A percentile compares a stretch with the other conserved stretches of the same genome.
Conservation (phyloP, 768 basidiomycete genomes). For the Leccinum uliginosum region DNA sequence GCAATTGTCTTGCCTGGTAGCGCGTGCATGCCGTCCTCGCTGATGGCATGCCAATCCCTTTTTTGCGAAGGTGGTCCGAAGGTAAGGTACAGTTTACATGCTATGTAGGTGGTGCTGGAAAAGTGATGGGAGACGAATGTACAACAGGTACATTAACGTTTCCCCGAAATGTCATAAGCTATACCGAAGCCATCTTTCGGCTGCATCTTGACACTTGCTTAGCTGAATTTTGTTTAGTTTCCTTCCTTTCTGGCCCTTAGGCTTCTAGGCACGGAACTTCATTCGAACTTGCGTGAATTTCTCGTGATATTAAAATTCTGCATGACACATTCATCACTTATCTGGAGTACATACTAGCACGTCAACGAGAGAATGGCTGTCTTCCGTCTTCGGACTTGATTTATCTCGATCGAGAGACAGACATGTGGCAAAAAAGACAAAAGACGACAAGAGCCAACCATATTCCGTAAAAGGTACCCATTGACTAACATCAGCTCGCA, state of each 20-base stretch:
- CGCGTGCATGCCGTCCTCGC: constrained; percentile 3
- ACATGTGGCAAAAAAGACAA: neutral
- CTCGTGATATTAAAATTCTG: neutral
- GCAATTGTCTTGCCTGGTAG: constrained; percentile 1
- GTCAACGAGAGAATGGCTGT: neutral
- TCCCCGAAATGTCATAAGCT: neutral
- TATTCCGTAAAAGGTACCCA: neutral
- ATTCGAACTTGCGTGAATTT: neutral
- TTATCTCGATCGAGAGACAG: neutral
- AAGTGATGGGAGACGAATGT: neutral
- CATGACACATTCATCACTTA: constrained; percentile 6
- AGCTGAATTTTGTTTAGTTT: neutral
- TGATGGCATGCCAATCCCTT: neutral
- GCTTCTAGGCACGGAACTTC: constrained; percentile 1
- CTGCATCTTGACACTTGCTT: neutral
- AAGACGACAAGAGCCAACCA: neutral
- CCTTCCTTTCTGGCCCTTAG: neutral
- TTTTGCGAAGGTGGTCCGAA: neutral
- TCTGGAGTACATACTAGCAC: neutral
- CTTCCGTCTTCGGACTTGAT: neutral
- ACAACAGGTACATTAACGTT: neutral
- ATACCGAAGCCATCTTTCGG: neutral
- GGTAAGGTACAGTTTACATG: neutral
- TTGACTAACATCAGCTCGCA: neutral
- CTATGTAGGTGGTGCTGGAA: neutral